Evolutionary conservation across 768 basidiomycete genomes (phyloP).

Genomic region (Strobilomyces dryophilus): DNA sequence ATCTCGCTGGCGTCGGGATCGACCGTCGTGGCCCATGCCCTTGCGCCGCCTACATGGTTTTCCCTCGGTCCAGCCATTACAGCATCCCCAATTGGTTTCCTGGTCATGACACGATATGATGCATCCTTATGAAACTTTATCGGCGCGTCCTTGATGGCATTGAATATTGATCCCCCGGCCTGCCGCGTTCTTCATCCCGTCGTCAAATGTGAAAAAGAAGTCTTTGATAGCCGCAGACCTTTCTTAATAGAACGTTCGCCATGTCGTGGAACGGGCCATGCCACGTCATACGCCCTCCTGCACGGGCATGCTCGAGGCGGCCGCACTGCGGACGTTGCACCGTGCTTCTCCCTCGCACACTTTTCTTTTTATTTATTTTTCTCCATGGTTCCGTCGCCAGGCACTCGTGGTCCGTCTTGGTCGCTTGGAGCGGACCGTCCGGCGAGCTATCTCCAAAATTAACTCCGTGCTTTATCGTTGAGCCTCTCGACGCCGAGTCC

Average conservation of each 20-base stretch:
- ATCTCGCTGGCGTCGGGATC: constrained; percentile 16
- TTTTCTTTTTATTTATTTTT: background rate
- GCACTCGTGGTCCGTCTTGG: background rate
- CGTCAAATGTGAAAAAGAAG: constrained; percentile 21
- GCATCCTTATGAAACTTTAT: constrained; percentile 29
- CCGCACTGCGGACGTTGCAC: constrained; percentile 25
- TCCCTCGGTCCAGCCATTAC: constrained; percentile 18
- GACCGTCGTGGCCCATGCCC: constrained; percentile 8
- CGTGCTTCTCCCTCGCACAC: constrained; percentile 1
- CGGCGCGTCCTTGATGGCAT: constrained; percentile 22
- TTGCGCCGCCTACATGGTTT: constrained; percentile 11
- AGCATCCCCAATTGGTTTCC: constrained; percentile 15
- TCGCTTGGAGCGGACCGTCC: background rate
- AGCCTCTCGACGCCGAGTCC: no score
- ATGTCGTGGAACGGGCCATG: constrained; percentile 16
- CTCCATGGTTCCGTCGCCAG: background rate
- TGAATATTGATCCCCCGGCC: constrained; percentile 23
- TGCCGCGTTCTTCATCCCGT: constrained; percentile 21
- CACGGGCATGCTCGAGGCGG: constrained; percentile 8
- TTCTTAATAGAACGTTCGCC: constrained; percentile 19
- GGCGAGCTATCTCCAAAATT: constrained; percentile 8
- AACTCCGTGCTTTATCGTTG: background rate
- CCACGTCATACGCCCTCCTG: constrained; percentile 17
- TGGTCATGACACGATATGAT: constrained; percentile 23
- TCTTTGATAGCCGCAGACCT: constrained; percentile 22